Evolutionary conservation across 139 green algal species (phyloP), one percentile per base, ranked within the genome.

Genomic region (Raphidocelis subcapitata): DNA sequence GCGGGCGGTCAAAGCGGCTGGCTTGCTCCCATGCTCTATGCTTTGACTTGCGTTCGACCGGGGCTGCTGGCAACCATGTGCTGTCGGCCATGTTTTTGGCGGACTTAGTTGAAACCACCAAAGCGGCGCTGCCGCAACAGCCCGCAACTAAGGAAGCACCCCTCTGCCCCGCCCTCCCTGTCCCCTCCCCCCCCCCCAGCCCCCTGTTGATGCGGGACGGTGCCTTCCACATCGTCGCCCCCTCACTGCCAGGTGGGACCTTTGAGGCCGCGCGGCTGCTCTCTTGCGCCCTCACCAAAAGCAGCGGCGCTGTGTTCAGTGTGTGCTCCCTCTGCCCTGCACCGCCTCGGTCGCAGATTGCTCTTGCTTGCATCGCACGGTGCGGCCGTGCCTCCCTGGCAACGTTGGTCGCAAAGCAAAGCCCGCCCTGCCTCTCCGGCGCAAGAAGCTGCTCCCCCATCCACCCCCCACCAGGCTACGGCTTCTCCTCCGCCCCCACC

Each of bases 191-290:
- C n/a, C n/a, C n/a, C n/a, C n/a, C n/a, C n/a, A n/a, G n/a, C n/a
- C 18, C 2, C 56, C 32, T 63, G 28, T 35, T 18, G 28, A 2
- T 23, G 14, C 0, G 1, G 35, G 62, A 20, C 29, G 59, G 69
- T 14, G 29, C 32, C 28, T 76, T 57, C 59, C 59, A 76, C 32
- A 67, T 76, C 33, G 69, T 76, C 12, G 69, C 41, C 3, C 69
- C 69, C 18, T 76, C 69, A 32, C 46, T 76, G 46, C 69, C 69
- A 54, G 69, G 69, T 76, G 46, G 14, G 69, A n/a, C n/a, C n/a
- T n/a, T n/a, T n/a, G n/a, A n/a, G n/a, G n/a, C n/a, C n/a, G n/a
- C n/a, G n/a, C n/a, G n/a, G n/a, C n/a, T n/a, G n/a, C n/a, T n/a
- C n/a, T n/a, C n/a, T n/a, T n/a, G 10, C 5, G 21, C 10, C 61